phyloP scores from a whole-genome alignment of 345 rosid genomes.

The Hibiscus tridactylites region DNA sequence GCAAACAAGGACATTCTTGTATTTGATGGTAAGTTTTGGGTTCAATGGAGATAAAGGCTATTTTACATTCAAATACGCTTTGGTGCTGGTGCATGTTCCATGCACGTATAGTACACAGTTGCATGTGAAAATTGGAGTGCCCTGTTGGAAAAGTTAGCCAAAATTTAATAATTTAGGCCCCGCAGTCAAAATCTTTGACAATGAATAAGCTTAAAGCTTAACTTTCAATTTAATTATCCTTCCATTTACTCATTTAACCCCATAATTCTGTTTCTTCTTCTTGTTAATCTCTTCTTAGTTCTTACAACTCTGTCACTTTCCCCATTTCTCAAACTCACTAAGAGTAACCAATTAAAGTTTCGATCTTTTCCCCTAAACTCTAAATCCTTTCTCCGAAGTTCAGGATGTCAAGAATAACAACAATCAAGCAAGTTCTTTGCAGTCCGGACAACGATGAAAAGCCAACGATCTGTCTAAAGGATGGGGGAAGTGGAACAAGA shows the following conservation, averaged over 20 bases:
- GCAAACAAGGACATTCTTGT: neutral
- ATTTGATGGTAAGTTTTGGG: neutral
- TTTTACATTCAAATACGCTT: neutral
- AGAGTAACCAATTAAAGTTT: neutral
- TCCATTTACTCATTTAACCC: neutral
- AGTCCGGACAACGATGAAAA: slow-evolving; percentile 48
- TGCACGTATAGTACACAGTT: neutral
- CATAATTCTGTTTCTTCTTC: too few relatives aligned
- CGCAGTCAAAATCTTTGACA: slow-evolving; percentile 22
- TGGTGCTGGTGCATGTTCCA: slow-evolving; percentile 26
- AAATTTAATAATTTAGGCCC: neutral
- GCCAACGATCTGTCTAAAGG: slow-evolving; percentile 34
- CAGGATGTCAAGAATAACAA: slow-evolving; percentile 48
- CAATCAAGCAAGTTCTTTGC: slow-evolving; percentile 61
- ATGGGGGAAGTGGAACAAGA: slow-evolving; percentile 22
- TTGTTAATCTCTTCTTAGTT: too few relatives aligned
- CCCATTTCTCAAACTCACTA: neutral
- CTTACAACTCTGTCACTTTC: neutral
- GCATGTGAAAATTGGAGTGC: neutral
- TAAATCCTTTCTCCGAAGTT: neutral
- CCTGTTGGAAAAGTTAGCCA: neutral
- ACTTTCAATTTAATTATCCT: neutral
- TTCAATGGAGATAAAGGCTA: neutral
- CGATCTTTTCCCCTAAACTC: slow-evolving; percentile 3
- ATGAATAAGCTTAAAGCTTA: neutral